A percentile compares a stretch with the other conserved stretches of the same genome.
Evolutionary conservation across 352 stramenopile genomes (phyloP).

Genomic region (Saprolegnia parasitica): DNA sequence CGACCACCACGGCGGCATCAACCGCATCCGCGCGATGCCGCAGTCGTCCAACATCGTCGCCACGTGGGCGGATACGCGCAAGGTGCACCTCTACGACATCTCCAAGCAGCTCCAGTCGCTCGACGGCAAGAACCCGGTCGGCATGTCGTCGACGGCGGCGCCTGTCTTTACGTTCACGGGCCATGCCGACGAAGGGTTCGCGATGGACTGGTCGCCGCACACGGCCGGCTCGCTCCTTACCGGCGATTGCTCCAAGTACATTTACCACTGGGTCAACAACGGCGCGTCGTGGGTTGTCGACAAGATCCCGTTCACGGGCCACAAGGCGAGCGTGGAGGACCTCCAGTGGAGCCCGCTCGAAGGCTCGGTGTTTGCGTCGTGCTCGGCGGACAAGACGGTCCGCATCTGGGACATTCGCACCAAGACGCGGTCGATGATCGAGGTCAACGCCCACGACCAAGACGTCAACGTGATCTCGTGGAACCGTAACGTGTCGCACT

Average conservation of each 20-base stretch:
- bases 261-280: constrained; percentile 91
- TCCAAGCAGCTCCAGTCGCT: constrained; percentile 84
- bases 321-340: constrained; percentile 95
- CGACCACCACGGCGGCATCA: constrained; percentile 93
- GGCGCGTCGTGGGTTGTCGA: constrained; percentile 79
- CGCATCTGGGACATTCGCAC: constrained; percentile 97
- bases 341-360: constrained; percentile 98
- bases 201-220: constrained; percentile 96
- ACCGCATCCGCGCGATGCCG: constrained; percentile 94
- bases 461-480: constrained; percentile 99
- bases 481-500: constrained; percentile 96
- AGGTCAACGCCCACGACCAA: constrained; percentile 88
- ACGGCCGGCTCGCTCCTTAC: constrained; percentile 88
- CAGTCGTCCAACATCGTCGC: constrained; percentile 95
- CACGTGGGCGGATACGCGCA: constrained; percentile 94
- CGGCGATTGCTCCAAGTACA: constrained; percentile 95
- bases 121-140: constrained; percentile 63
- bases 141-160: constrained; percentile 51
- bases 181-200: constrained; percentile 96
- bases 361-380: constrained; percentile 93
- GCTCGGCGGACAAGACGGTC: constrained; percentile 91
- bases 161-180: constrained; percentile 92
- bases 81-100: constrained; percentile 97
- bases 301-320: constrained; percentile 87
- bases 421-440: constrained; percentile 91